Evolutionary conservation across 2,329 filamentous ascomycete genomes (phyloP).

Genomic region (Bipolaris sorokiniana): DNA sequence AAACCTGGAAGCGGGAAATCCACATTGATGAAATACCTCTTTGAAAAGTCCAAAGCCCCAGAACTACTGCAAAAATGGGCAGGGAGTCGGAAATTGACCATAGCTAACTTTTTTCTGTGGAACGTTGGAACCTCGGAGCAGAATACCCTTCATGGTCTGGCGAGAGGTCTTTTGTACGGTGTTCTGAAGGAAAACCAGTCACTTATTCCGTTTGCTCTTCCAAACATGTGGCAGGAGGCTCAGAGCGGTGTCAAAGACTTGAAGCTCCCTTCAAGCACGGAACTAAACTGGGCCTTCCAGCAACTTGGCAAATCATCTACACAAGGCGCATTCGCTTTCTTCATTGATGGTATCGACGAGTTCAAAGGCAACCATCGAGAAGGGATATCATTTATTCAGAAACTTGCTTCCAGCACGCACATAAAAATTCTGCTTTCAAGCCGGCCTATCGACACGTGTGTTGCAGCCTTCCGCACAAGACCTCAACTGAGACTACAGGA

Average conservation of each 20-base stretch:
- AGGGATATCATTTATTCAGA: not conserved
- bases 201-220: not conserved
- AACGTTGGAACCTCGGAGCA: not conserved
- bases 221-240: slow-evolving; percentile 3
- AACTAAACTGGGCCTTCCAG: not conserved
- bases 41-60: not conserved
- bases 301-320: not conserved
- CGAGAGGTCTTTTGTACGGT: not conserved
- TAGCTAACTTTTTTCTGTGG: slow-evolving; percentile 1
- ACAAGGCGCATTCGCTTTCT: not conserved
- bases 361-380: slow-evolving; percentile 1
- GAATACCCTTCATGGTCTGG: slow-evolving; percentile 1
- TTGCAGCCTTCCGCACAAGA: not conserved
- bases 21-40: slow-evolving; percentile 5
- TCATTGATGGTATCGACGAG: slow-evolving; percentile 7
- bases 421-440: slow-evolving; percentile 2
- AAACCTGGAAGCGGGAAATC: slow-evolving; percentile 8
- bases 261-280: not conserved
- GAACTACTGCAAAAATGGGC: not conserved
- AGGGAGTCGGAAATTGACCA: not conserved
- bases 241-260: not conserved
- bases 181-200: not conserved
- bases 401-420: not conserved
- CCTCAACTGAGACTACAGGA: not conserved
- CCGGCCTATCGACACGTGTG: not conserved